These are phyloP conservation scores for Actinidia polygama DNA, from an alignment of 179 eudicot species.

Conservation along the genomic window DNA sequence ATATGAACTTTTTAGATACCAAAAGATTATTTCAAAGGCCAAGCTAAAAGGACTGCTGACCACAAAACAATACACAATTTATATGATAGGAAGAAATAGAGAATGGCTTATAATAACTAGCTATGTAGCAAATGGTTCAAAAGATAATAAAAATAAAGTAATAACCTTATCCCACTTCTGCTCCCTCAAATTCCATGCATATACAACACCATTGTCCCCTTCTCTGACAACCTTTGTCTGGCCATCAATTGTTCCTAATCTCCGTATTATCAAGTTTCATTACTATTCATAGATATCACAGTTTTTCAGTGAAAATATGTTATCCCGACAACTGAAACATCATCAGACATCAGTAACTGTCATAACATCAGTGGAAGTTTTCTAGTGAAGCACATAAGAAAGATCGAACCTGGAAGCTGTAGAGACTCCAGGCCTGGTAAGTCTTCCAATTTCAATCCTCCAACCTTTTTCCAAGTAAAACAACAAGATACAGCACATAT, in stretches of 20 bases:
- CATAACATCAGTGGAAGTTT: not conserved
- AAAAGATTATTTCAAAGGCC: not conserved
- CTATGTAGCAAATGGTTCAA: conserved; percentile 11
- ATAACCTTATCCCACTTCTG: conserved; percentile 91
- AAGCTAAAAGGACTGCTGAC: not conserved
- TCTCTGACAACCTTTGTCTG: conserved; percentile 93
- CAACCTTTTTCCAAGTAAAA: conserved; percentile 79
- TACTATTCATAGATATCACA: not conserved
- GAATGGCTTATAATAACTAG: not conserved
- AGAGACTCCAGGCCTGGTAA: conserved; percentile 91
- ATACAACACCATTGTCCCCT: conserved; percentile 98
- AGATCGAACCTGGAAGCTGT: conserved; percentile 74
- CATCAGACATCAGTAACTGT: not conserved
- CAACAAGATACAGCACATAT: conserved; percentile 26
- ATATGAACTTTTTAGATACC: not conserved
- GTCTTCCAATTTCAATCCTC: conserved; percentile 92
- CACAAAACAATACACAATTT: not conserved
- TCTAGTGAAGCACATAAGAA: conserved; percentile 10
- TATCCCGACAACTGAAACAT: not conserved
- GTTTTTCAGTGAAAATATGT: conserved; percentile 1
- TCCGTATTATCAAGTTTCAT: conserved; percentile 19
- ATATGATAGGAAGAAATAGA: not conserved
- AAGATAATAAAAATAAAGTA: not conserved
- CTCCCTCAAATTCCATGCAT: conserved; percentile 87
- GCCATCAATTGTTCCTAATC: conserved; percentile 87